Base-by-base conservation (phyloP, 2,329 filamentous ascomycete genomes). In the Colletotrichum simmondsii region DNA sequence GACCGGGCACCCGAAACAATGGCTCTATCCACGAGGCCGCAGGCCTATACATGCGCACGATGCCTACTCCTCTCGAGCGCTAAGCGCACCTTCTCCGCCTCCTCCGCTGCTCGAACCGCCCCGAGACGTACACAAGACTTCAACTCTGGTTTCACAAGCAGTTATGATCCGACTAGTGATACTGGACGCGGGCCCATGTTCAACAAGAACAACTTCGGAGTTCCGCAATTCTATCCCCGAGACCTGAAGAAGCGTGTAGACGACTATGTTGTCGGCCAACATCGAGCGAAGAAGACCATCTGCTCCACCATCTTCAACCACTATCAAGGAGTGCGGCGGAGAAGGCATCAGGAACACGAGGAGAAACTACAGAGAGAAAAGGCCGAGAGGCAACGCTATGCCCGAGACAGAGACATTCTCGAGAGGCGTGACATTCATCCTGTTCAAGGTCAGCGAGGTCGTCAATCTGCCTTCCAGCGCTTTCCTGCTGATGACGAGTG, bases 301-400 rank as follows among this genome's bases (percentile, higher is more conserved):
- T 97, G 95, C 75, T 93, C 96, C 4, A 95, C 96, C 7, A 94
- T 99, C 32, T 98, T 97, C 85, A 98, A 98, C 80, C 97, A 99
- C 81, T 98, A 98, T 80, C 95, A 98, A 82, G 91, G 94, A 59
- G 90, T 98, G 72, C 92, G 95, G 28, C 89, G 95, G 78, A 88
- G 95, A 61, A 91, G 92, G 72, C 91, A 97, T 76, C 91, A 95
- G 67, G 95, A 98, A 78, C 91, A 94, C 30, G 85, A 88, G 71
- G 89, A 91, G 66, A 84, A 85, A 64, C 87, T 86, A 58, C 76
- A 83, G 46, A 83, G 86, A 56, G 92, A 95, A 74, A 94, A 93
- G 83, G 80, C 91, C 62, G 86, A 92, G 78, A 90, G 93, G 54
- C 93, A 95, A 80, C 89, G 91, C 73, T 91, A 92, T 79, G 87